Evolutionary conservation across 768 basidiomycete species (phyloP).

Genomic region (Xanthoconium stramineum): DNA sequence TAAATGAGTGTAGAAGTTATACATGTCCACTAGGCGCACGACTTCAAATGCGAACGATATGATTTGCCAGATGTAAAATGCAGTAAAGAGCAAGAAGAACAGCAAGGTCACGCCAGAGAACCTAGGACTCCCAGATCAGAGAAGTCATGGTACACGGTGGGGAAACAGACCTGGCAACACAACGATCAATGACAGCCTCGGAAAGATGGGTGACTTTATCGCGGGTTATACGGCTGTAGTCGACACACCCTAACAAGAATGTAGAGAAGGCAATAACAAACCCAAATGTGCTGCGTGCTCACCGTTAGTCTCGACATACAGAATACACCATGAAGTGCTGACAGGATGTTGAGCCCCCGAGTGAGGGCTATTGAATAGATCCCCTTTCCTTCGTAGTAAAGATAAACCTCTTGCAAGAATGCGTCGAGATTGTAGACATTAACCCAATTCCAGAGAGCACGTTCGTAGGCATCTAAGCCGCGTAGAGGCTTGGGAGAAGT

Average conservation of each 20-base stretch:
- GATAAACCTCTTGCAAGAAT: constrained; percentile 93
- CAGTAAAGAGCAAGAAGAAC: constrained; percentile 82
- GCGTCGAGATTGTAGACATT: constrained; percentile 97
- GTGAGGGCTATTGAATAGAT: constrained; percentile 93
- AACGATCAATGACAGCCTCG: constrained; percentile 79
- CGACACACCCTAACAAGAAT: constrained; percentile 91
- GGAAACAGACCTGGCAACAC: constrained; percentile 71
- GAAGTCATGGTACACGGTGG: not conserved
- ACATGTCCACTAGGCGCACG: constrained; percentile 86
- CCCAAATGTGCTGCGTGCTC: constrained; percentile 76
- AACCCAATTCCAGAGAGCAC: constrained; percentile 98
- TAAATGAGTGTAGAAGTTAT: constrained; percentile 92
- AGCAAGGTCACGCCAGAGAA: constrained; percentile 82
- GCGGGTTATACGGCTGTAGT: constrained; percentile 77
- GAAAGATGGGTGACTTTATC: constrained; percentile 67
- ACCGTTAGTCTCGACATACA: constrained; percentile 21
- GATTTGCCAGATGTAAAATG: constrained; percentile 89
- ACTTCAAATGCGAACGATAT: constrained; percentile 73
- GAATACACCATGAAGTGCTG: constrained; percentile 37
- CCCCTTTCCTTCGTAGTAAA: constrained; percentile 96
- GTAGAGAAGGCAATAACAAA: constrained; percentile 99
- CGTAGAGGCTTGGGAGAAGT: constrained; percentile 47
- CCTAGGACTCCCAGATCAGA: constrained; percentile 38
- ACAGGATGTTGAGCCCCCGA: constrained; percentile 93
- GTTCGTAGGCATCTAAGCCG: constrained; percentile 81